Base-by-base conservation (phyloP, 2,329 filamentous ascomycete genomes). In the Sporothrix globosa region DNA sequence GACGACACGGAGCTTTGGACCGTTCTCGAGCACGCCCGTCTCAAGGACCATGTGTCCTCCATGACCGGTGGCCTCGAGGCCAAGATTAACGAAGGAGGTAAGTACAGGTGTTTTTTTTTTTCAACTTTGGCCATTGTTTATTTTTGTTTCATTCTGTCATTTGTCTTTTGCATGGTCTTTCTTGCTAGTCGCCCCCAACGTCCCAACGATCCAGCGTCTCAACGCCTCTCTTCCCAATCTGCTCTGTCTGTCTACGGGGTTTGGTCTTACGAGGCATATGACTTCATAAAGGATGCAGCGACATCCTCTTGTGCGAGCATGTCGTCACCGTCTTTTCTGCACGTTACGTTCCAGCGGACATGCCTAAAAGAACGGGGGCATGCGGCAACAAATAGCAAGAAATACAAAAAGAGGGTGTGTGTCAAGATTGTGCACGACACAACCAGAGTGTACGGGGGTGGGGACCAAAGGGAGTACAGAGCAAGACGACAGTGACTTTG, bases 1-100 rank as follows among this genome's bases (percentile, higher is more conserved):
- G 95, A 97, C 80, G 96, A 99, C 80, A 97, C 94, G 5, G 96
- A 98, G 78, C 85, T 99, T 46, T 99, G 96, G 96, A 97, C 92
- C 78, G 94, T 96, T 72, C 39, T 76, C 92, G 94, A 97, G 79
- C 95, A 98, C 81, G 96, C 96, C 72, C 90, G 95, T 77, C 85
- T 99, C 70, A 97, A 96, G 80, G 93, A 97, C 73, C 92, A 98
- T 81, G 87, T 99, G 73, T 83, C 90, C 2, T 88, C 85, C 74
- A 96, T 99, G 93, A 87, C 91, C 58, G 94, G 94, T 73, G 92
- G 93, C 75, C 86, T 99, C 21, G 96, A 98, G 81, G 93, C 95
- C 66, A 91, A 87, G 78, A 90, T 99, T 73, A 87, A 97, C 76
- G 96, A 99, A 91, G 96, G 92, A 85, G 96, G 92, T 94, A 83